A percentile compares a stretch with the other conserved stretches of the same genome.
phyloP scores from a whole-genome alignment of 2,329 filamentous ascomycete species.

The Escovopsis sp. region DNA sequence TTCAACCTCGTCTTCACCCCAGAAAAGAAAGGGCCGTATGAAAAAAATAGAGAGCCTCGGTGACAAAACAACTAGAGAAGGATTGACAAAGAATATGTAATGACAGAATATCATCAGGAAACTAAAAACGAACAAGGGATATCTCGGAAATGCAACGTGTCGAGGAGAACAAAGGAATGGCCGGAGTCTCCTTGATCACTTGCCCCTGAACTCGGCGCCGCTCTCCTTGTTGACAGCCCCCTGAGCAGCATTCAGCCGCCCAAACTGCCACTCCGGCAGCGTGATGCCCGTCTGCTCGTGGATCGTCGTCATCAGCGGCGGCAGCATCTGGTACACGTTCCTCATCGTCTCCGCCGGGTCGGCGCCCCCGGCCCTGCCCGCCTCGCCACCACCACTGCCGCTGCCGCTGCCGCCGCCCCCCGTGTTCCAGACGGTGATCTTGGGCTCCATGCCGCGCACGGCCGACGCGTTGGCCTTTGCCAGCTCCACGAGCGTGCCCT shows the following conservation, averaged over 20 bases:
- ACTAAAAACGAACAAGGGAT: too few relatives aligned
- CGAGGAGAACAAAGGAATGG: too few relatives aligned
- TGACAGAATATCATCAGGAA: too few relatives aligned
- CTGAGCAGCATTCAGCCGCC: conserved; percentile 24
- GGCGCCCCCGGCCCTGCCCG: conserved; percentile 2
- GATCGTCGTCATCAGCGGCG: conserved; percentile 70
- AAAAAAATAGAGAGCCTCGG: too few relatives aligned
- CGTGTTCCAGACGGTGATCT: conserved; percentile 87
- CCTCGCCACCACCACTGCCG: too few relatives aligned
- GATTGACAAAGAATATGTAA: too few relatives aligned
- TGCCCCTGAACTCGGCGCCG: neutral
- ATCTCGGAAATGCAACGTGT: too few relatives aligned
- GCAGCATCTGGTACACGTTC: conserved; percentile 73
- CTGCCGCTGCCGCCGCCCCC: conserved; percentile 33
- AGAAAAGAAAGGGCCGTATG: too few relatives aligned
- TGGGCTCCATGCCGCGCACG: conserved; percentile 64
- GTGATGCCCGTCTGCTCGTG: conserved; percentile 78
- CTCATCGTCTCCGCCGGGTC: conserved; percentile 48
- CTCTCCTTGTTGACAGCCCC: conserved; percentile 16
- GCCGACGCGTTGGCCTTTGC: conserved; percentile 65
- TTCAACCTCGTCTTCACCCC: too few relatives aligned
- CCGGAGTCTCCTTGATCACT: neutral
- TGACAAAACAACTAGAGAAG: too few relatives aligned
- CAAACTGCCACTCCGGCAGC: conserved; percentile 63
- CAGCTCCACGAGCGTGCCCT: conserved; percentile 61